phyloP scores from a whole-genome alignment of 2,329 filamentous ascomycete genomes.

The Aspergillus novoparasiticus region DNA sequence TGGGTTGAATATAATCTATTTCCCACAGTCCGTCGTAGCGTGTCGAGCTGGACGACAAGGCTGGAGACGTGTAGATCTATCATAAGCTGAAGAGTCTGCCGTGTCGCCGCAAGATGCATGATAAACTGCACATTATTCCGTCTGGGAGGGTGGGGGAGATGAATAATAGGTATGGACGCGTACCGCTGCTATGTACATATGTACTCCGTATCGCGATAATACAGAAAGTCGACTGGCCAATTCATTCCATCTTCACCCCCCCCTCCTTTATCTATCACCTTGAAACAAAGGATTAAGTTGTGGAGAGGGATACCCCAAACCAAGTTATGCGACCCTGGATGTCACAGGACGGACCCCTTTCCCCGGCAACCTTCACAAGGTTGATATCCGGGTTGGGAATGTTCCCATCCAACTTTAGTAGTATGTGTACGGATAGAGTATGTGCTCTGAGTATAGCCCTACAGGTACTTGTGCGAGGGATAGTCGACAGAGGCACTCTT shows the following conservation, averaged over 20 bases:
- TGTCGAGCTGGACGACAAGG: not conserved
- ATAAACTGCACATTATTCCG: conserved; percentile 1
- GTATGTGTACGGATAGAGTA: not conserved
- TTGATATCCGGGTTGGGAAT: not conserved
- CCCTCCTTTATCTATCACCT: not conserved
- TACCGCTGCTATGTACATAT: not conserved
- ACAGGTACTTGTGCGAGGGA: not conserved
- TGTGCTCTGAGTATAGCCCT: not conserved
- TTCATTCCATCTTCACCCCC: not conserved
- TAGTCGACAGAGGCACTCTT: not conserved
- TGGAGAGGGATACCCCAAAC: not conserved
- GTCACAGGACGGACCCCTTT: not conserved
- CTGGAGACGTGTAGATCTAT: conserved; percentile 1
- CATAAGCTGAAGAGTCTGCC: not conserved
- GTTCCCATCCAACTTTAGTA: not conserved
- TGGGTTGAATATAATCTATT: not conserved
- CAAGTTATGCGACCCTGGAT: not conserved
- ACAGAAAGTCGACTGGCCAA: not conserved
- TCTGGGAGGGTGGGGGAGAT: not conserved
- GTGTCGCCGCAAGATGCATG: not conserved
- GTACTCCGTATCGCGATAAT: not conserved
- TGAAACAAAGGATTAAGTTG: not conserved
- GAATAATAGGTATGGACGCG: not conserved
- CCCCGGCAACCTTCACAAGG: not conserved
- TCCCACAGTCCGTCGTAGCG: not conserved